A percentile compares a stretch with the other conserved stretches of the same genome.
phyloP scores from a whole-genome alignment of 768 basidiomycete species.

The Boletus reticuloceps region DNA sequence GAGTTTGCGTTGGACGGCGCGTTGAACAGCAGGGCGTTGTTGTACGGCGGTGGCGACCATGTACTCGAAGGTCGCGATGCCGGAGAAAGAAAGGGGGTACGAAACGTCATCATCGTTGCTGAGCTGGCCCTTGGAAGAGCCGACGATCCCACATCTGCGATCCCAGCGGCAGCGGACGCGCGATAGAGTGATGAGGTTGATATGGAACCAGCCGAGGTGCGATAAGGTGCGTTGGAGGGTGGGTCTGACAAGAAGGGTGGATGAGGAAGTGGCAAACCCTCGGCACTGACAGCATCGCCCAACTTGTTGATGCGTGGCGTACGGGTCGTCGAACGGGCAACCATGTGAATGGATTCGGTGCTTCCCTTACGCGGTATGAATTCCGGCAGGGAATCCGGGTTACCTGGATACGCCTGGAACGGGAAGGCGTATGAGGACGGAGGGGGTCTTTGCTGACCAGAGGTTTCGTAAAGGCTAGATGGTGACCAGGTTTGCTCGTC shows the following conservation, averaged over 20 bases:
- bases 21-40: slow-evolving; percentile 22
- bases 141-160: slow-evolving; percentile 9
- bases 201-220: slow-evolving; percentile 22
- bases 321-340: slow-evolving; percentile 24
- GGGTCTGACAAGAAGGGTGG: slow-evolving; percentile 42
- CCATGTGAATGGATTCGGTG: slow-evolving; percentile 36
- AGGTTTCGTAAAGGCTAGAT: slow-evolving; percentile 8
- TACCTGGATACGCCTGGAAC: slow-evolving; percentile 63
- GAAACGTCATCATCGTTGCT: slow-evolving; percentile 48
- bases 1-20: slow-evolving; percentile 29
- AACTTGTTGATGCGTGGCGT: slow-evolving; percentile 17
- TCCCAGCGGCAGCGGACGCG: slow-evolving; percentile 21
- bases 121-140: slow-evolving; percentile 41
- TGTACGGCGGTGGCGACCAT: slow-evolving; percentile 58
- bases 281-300: slow-evolving; percentile 11
- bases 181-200: slow-evolving; percentile 32
- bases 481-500: slow-evolving; percentile 20
- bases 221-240: slow-evolving; percentile 40
- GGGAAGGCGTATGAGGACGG: slow-evolving; percentile 46
- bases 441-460: slow-evolving; percentile 26
- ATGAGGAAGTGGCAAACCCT: slow-evolving; percentile 39
- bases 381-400: slow-evolving; percentile 56
- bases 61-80: slow-evolving; percentile 61
- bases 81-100: slow-evolving; percentile 68
- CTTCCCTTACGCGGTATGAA: slow-evolving; percentile 46